These are phyloP conservation scores for Pichia terricola DNA, from an alignment of 1,139 yeast genomes.

Conservation along the genomic window DNA sequence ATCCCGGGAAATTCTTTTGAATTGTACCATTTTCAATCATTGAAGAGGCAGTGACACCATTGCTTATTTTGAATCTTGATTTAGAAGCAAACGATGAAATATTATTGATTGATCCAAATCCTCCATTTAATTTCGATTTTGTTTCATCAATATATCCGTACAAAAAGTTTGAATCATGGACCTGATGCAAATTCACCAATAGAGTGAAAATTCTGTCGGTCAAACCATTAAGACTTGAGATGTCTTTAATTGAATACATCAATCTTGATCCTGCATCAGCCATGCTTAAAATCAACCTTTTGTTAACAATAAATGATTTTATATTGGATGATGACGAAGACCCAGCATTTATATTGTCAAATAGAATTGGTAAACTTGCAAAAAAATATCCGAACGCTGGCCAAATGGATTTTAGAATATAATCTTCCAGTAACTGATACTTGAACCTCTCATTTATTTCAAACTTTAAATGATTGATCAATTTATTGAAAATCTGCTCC, in stretches of 20 bases:
- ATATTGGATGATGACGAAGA: slow-evolving; percentile 41
- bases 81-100: slow-evolving; percentile 23
- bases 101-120: slow-evolving; percentile 32
- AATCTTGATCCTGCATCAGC: slow-evolving; percentile 96
- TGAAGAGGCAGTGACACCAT: slow-evolving; percentile 35
- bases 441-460: slow-evolving; percentile 45
- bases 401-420: slow-evolving; percentile 86
- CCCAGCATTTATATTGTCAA: slow-evolving; percentile 20
- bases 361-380: slow-evolving; percentile 76
- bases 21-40: slow-evolving; percentile 51
- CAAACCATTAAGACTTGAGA: slow-evolving; percentile 85
- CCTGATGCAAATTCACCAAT: slow-evolving; percentile 68
- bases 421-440: slow-evolving; percentile 76
- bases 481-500: slow-evolving; percentile 44
- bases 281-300: slow-evolving; percentile 77
- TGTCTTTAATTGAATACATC: slow-evolving; percentile 90
- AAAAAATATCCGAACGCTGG: slow-evolving; percentile 87
- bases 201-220: slow-evolving; percentile 78
- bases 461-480: slow-evolving; percentile 37
- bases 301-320: slow-evolving; percentile 85
- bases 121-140: slow-evolving; percentile 13
- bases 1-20: slow-evolving; percentile 69
- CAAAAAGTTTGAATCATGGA: slow-evolving; percentile 61
- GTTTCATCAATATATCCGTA: slow-evolving; percentile 35
- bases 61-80: slow-evolving; percentile 13